Evolutionary conservation across 2,329 filamentous ascomycete species (phyloP), one percentile per base, ranked within the genome.

Genomic region (Diaporthe humulicola): DNA sequence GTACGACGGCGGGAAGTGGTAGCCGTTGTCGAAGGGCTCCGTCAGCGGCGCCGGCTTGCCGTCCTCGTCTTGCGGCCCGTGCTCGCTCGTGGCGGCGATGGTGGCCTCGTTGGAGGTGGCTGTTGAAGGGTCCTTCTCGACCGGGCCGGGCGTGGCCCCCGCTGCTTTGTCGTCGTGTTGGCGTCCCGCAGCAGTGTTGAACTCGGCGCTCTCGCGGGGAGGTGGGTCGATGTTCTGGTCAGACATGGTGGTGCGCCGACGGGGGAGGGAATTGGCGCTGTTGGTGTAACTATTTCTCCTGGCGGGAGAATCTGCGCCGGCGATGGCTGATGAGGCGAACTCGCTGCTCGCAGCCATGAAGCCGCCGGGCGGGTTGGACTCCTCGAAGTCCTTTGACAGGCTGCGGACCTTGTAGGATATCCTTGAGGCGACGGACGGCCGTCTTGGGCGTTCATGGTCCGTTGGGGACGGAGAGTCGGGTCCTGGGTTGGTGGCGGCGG

Each of bases 1-100:
- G 78, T 91, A 90, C 73, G 87, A 90, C 7, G 90, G 91, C 30
- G 90, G 90, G 78, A 92, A 92, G 79, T 93, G 89, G 79, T 93
- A 93, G 56, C 91, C 90, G 79, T 93, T 93, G n/a, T 87, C 85
- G 76, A 90, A 91, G 73, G 86, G 80, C 73, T 83, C 85, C 50
- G 85, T 83, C 54, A 77, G 75, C 33, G 80, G 57, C 25, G 75
- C 78, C 9, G 60, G 60, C 42, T 74, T 74, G 14, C 76, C 78
- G 17, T 77, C 73, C 25, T 67, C 75, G 25, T 42, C 52, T 6
- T 52, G 19, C 6, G 25, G 14, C 2, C 15, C 50, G 50, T 78
- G 77, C 48, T 83, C 77, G 69, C 78, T 76, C 30, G 77, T 78
- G 42, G 72, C 78, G 15, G 77, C 78, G 25, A 80, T 78, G 30